Evolutionary conservation across 2,329 filamentous ascomycete species (phyloP).

Genomic region (Fusarium tjaetaba): DNA sequence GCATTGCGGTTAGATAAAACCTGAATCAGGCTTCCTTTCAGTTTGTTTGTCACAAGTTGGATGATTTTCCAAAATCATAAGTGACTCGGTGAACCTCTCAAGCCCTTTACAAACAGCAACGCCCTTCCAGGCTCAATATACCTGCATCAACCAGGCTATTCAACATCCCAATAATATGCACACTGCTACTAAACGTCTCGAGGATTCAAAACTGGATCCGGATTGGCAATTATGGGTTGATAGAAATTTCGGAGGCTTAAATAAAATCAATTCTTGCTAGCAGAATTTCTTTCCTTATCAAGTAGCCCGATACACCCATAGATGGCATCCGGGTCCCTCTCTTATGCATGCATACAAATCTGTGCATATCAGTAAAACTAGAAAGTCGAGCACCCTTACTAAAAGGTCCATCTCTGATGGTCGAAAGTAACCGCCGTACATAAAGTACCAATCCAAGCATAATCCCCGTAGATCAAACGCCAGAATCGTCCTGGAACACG

Average conservation of each 20-base stretch:
- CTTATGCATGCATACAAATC: not conserved
- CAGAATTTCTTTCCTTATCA: not conserved
- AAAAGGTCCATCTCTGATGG: not conserved
- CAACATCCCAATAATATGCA: not conserved
- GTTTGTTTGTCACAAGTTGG: not conserved
- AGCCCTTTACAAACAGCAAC: not conserved
- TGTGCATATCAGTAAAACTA: not conserved
- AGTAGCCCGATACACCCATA: not conserved
- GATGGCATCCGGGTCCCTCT: not conserved
- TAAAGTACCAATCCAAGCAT: no score
- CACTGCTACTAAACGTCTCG: not conserved
- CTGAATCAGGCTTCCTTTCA: not conserved
- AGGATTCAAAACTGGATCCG: not conserved
- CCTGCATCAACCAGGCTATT: not conserved
- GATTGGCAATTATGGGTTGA: not conserved
- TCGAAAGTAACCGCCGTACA: not conserved
- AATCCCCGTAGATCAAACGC: not conserved
- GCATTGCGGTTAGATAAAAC: not conserved
- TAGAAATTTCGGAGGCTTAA: not conserved
- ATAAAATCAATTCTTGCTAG: not conserved
- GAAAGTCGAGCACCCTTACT: no score
- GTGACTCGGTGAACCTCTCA: no score
- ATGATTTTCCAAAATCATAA: no score
- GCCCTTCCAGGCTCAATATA: not conserved
- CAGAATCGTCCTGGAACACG: slow-evolving; percentile 7